Evolutionary conservation across 768 basidiomycete species (phyloP).

Genomic region (Astraeus odoratus): DNA sequence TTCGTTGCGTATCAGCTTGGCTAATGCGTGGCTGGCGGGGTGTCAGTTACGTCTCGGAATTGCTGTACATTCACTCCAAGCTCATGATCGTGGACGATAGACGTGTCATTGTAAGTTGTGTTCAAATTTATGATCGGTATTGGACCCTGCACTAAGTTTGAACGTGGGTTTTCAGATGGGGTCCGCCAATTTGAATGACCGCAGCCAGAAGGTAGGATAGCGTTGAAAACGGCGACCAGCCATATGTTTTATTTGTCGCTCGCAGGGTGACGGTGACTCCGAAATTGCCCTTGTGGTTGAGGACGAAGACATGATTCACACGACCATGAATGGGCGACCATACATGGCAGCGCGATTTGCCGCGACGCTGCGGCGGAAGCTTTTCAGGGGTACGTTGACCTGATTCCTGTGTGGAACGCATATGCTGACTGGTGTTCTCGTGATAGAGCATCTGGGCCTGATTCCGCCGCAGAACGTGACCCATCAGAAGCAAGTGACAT

Average conservation of each 20-base stretch:
- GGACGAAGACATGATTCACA: constrained; percentile 70
- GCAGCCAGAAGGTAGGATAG: constrained; percentile 59
- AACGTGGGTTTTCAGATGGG: constrained; percentile 70
- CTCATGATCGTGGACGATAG: constrained; percentile 94
- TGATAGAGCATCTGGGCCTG: constrained; percentile 79
- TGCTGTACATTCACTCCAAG: constrained; percentile 81
- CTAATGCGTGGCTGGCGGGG: constrained; percentile 9
- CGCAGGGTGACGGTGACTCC: constrained; percentile 84
- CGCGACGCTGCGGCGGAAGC: constrained; percentile 69
- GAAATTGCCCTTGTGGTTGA: constrained; percentile 93
- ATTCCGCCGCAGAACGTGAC: constrained; percentile 58
- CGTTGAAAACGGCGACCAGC: neutral
- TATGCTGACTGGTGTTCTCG: constrained; percentile 4
- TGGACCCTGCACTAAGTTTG: constrained; percentile 1
- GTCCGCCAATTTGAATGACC: constrained; percentile 89
- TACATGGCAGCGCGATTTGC: constrained; percentile 78
- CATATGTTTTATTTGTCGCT: constrained; percentile 2
- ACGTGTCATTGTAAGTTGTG: constrained; percentile 67
- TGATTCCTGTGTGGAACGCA: neutral
- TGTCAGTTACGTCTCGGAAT: constrained; percentile 67
- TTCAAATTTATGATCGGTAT: neutral
- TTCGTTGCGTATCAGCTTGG: neutral
- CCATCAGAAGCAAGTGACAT: constrained; percentile 35
- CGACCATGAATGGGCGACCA: constrained; percentile 70
- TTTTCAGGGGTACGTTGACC: constrained; percentile 62